Percentiles rank a stretch among this genome's conserved stretches.
Evolutionary conservation across 768 basidiomycete genomes (phyloP).

Genomic region (Chlorophyllum brunneum): DNA sequence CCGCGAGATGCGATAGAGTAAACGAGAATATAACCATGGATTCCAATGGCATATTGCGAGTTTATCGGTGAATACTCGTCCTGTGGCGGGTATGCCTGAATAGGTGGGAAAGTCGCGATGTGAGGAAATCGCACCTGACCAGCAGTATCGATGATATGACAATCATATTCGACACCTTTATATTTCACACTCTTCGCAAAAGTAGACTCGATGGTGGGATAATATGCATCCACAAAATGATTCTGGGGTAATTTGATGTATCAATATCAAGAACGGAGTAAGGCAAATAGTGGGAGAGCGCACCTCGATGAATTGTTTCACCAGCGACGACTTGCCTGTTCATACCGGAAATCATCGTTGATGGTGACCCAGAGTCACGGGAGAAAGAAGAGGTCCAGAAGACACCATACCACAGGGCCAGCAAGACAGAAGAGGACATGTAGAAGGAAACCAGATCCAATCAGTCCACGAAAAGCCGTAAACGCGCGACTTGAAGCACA

Average conservation of each 20-base stretch:
- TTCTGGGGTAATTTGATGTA: conserved; percentile 31
- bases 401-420: background rate
- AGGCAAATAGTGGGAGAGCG: background rate
- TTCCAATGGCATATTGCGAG: conserved; percentile 91
- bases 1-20: conserved; percentile 88
- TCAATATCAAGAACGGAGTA: background rate
- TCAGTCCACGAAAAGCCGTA: conserved; percentile 1
- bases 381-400: background rate
- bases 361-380: conserved; percentile 4
- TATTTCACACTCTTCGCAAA: conserved; percentile 82
- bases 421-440: background rate
- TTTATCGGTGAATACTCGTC: conserved; percentile 96
- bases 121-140: conserved; percentile 67
- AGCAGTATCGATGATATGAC: conserved; percentile 97
- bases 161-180: conserved; percentile 89
- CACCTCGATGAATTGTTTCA: conserved; percentile 87
- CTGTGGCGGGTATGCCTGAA: conserved; percentile 32
- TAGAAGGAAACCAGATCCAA: background rate
- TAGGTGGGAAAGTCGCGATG: background rate
- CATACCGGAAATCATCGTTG: conserved; percentile 11
- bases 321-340: conserved; percentile 91
- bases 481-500: conserved; percentile 21
- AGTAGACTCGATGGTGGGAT: conserved; percentile 91
- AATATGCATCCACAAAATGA: conserved; percentile 88
- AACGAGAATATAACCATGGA: conserved; percentile 95